A percentile compares a stretch with the other conserved stretches of the same genome.
phyloP scores from a whole-genome alignment of 2,329 filamentous ascomycete species.

The Talaromyces sp. region DNA sequence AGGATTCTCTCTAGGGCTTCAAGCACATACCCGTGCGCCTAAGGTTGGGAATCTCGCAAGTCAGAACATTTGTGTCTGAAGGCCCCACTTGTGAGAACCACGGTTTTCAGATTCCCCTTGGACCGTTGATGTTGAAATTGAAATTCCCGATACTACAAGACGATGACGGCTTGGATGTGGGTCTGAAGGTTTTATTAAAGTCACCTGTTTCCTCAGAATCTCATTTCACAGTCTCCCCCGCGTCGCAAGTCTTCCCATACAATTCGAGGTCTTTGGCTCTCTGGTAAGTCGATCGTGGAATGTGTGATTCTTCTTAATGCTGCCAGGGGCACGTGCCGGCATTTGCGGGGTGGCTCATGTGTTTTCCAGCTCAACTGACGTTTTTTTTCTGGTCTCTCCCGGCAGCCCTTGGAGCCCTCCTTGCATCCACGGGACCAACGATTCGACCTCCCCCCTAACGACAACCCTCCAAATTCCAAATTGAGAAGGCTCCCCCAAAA shows the following conservation, averaged over 20 bases:
- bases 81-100: not conserved
- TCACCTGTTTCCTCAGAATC: slow-evolving; percentile 8
- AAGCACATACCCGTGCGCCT: too few species aligned
- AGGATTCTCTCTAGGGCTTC: not conserved
- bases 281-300: not conserved
- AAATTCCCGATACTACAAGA: not conserved
- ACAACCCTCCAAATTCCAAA: slow-evolving; percentile 2
- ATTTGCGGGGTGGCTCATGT: slow-evolving; percentile 3
- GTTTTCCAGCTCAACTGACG: not conserved
- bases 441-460: not conserved
- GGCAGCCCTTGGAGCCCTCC: slow-evolving; percentile 9
- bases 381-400: too few species aligned
- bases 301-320: not conserved
- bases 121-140: not conserved
- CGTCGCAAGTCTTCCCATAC: not conserved
- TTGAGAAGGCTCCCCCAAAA: not conserved
- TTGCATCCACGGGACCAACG: slow-evolving; percentile 15
- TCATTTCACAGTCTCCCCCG: slow-evolving; percentile 4
- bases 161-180: slow-evolving; percentile 11
- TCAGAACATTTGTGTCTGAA: too few species aligned
- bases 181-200: slow-evolving; percentile 14
- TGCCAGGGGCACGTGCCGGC: not conserved
- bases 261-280: not conserved
- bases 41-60: too few species aligned
- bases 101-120: not conserved